Evolutionary conservation across 495 filamentous ascomycete genomes (phyloP).

Genomic region (Massariosphaeria phaeospora): DNA sequence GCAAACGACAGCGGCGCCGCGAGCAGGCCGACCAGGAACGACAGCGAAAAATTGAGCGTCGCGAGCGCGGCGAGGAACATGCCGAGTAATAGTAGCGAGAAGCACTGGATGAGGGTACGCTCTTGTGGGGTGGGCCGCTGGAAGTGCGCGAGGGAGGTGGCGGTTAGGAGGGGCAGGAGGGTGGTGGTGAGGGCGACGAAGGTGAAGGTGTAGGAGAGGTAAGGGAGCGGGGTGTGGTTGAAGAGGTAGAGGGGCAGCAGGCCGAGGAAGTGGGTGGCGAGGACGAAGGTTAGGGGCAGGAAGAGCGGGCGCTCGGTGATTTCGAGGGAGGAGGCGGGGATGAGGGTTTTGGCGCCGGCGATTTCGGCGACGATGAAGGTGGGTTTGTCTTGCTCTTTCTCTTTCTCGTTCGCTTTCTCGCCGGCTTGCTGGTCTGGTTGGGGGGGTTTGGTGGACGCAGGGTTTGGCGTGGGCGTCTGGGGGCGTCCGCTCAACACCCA

Average conservation of each 20-base stretch:
- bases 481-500: slow-evolving; percentile 78
- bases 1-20: slow-evolving; percentile 71
- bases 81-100: slow-evolving; percentile 87
- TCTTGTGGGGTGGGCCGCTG: slow-evolving; percentile 58
- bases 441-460: slow-evolving; percentile 8
- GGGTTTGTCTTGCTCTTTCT: slow-evolving; percentile 5
- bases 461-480: slow-evolving; percentile 2
- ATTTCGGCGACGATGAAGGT: slow-evolving; percentile 35
- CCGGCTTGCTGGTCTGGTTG: not conserved
- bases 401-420: slow-evolving; percentile 7
- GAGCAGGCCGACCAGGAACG: slow-evolving; percentile 77
- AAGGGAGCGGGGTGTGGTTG: slow-evolving; percentile 64
- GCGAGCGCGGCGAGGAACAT: slow-evolving; percentile 87
- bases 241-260: slow-evolving; percentile 81
- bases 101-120: slow-evolving; percentile 73
- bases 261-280: slow-evolving; percentile 68
- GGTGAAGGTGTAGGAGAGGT: slow-evolving; percentile 55
- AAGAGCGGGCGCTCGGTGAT: slow-evolving; percentile 66
- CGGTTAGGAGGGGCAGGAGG: slow-evolving; percentile 54
- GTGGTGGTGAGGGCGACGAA: slow-evolving; percentile 55
- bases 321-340: slow-evolving; percentile 35
- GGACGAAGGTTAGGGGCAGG: slow-evolving; percentile 68
- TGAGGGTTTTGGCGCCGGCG: slow-evolving; percentile 37
- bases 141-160: slow-evolving; percentile 49
- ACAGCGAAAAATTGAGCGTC: slow-evolving; percentile 92